These are phyloP conservation scores for Hansenula anomala DNA, from an alignment of 1,139 yeast genomes.

Conservation along the genomic window DNA sequence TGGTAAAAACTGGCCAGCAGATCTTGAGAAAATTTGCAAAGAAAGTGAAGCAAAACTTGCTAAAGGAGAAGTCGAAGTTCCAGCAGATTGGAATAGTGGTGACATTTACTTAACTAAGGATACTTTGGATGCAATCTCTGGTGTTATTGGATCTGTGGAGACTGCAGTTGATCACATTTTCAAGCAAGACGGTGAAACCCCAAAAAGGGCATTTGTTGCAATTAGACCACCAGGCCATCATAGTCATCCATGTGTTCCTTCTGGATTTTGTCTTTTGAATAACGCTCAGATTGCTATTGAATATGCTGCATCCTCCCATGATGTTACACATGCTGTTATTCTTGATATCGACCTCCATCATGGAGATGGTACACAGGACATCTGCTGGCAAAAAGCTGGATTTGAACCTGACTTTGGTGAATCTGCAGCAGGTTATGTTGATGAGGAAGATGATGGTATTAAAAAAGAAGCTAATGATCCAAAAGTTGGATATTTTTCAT, in stretches of 20 bases:
- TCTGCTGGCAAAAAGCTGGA: conserved; percentile 79
- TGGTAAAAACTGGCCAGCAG: conserved; percentile 68
- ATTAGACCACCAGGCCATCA: conserved; percentile 90
- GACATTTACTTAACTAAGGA: conserved; percentile 71
- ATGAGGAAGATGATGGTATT: conserved; percentile 41
- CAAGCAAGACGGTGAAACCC: conserved; percentile 28
- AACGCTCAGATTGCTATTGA: conserved; percentile 82
- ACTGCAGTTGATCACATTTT: conserved; percentile 61
- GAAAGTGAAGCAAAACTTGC: conserved; percentile 53
- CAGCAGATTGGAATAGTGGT: conserved; percentile 79
- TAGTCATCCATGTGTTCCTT: conserved; percentile 78
- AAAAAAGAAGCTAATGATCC: conserved; percentile 52
- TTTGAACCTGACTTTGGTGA: conserved; percentile 43
- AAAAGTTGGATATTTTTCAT: conserved; percentile 75
- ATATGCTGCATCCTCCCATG: conserved; percentile 62
- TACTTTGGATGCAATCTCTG: conserved; percentile 71
- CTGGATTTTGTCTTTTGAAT: conserved; percentile 83
- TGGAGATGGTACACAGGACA: conserved; percentile 91
- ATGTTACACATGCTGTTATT: conserved; percentile 76
- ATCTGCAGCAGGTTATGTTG: conserved; percentile 20
- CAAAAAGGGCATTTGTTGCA: conserved; percentile 61
- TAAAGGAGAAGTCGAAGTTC: conserved; percentile 65
- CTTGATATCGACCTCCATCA: conserved; percentile 84
- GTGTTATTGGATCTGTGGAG: conserved; percentile 77
- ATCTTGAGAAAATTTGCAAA: conserved; percentile 53